Evolutionary conservation across 768 basidiomycete species (phyloP), one percentile per base, ranked within the genome.

Genomic region (Serendipita sp.): DNA sequence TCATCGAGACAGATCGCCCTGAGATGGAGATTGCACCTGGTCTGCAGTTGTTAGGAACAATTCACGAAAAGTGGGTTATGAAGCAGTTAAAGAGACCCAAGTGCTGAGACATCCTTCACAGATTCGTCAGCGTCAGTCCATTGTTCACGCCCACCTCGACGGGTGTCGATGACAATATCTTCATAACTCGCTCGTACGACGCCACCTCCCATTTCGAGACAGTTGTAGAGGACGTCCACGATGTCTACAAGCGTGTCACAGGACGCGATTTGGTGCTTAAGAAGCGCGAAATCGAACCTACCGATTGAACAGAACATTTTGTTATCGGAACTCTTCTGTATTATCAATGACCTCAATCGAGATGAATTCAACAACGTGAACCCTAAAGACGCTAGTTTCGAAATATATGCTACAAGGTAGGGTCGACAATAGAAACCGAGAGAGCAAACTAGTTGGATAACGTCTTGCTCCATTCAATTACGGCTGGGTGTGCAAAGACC

Each of bases 171-270:
- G 94, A 99, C 78, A 89, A 92, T 73, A 90, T 99, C 73, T 99
- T 89, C 79, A 86, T 99, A 77, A 99, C 96, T 64, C 88, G 88
- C 64, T 96, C 93, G 15, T 99, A 98, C 76, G 96, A 99, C 73
- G 95, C 96, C 5, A 97, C 96, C 10, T 93, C 91, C 34, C 96
- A 99, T 77, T 98, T 99, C 74, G 96, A 99, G 80, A 96, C 92
- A 32, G 94, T 98, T 54, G 92, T 95, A 30, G 92, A 97, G 63
- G 95, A 99, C 66, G 96, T 99, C 44, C 86, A 88, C 67, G 89
- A 97, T 74, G 91, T 98, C 46, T 99, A 92, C 92, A 85, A 87
- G 78, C 81, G 94, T 64, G 84, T 95, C 63, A 79, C 81, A 2
- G 92, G 89, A 60, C 78, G 77, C 58, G 84, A 86, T 60, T 80